Conservation (phyloP, 1,139 yeast genomes). For the Hyphopichia burtonii region DNA sequence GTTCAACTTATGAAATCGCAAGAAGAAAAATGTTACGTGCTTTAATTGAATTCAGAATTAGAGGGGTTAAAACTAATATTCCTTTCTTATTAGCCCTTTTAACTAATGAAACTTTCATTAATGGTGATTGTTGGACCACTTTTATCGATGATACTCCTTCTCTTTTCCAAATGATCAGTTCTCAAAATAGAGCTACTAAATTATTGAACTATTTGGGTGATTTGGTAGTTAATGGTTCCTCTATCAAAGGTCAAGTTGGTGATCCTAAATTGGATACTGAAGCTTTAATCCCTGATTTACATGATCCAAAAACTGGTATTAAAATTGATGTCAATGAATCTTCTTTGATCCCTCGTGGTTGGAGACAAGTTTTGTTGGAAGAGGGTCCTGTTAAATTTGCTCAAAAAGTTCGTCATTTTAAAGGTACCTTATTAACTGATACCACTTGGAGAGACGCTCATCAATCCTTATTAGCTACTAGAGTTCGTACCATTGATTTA, state of each 20-base stretch:
- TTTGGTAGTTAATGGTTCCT: constrained; percentile 90
- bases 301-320: constrained; percentile 55
- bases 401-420: constrained; percentile 73
- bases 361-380: constrained; percentile 84
- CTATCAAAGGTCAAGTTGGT: constrained; percentile 94
- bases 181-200: constrained; percentile 97
- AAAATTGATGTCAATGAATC: constrained; percentile 60
- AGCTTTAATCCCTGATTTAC: constrained; percentile 72
- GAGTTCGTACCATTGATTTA: constrained; percentile 92
- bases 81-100: constrained; percentile 93
- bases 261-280: constrained; percentile 76
- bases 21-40: constrained; percentile 97
- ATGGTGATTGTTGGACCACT: constrained; percentile 96
- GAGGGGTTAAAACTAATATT: constrained; percentile 98
- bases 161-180: constrained; percentile 89
- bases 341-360: constrained; percentile 59
- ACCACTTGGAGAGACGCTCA: constrained; percentile 99
- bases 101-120: constrained; percentile 86
- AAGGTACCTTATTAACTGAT: constrained; percentile 92
- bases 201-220: constrained; percentile 87
- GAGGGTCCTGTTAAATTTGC: constrained; percentile 91
- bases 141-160: constrained; percentile 98
- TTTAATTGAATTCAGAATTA: constrained; percentile 92
- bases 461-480: constrained; percentile 95
- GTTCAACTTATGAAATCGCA: constrained; percentile 94